phyloP scores from a whole-genome alignment of 2,329 filamentous ascomycete species.

The Colletotrichum endophyticum region DNA sequence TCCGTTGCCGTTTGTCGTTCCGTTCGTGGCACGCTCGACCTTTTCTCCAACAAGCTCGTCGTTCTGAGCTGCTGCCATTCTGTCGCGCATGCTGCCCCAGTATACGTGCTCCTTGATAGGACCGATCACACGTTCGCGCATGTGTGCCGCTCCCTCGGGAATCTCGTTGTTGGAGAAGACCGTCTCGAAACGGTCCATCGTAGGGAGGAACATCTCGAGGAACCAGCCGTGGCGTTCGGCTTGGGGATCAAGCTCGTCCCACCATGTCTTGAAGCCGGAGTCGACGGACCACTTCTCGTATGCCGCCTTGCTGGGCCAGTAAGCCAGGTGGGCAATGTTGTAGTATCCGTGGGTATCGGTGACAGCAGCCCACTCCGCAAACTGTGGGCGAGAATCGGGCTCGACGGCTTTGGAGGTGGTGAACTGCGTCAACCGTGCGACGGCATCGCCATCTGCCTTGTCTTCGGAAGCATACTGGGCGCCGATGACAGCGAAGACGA shows the following conservation, averaged over 20 bases:
- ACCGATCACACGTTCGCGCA: slow-evolving; percentile 40
- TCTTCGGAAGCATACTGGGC: slow-evolving; percentile 10
- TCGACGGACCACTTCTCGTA: slow-evolving; percentile 35
- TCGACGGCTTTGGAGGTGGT: background rate
- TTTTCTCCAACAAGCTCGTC: slow-evolving; percentile 35
- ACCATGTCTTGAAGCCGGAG: slow-evolving; percentile 43
- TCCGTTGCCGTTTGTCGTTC: background rate
- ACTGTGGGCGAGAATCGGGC: background rate
- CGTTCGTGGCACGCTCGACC: background rate
- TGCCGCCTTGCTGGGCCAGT: slow-evolving; percentile 36
- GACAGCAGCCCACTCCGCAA: slow-evolving; percentile 20
- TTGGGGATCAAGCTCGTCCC: slow-evolving; percentile 33
- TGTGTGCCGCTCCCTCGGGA: slow-evolving; percentile 44
- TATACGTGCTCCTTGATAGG: slow-evolving; percentile 47
- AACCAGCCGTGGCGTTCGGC: slow-evolving; percentile 41
- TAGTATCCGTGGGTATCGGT: slow-evolving; percentile 16
- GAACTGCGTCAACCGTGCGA: slow-evolving; percentile 10
- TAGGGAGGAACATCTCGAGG: slow-evolving; percentile 44
- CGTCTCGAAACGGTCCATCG: slow-evolving; percentile 47
- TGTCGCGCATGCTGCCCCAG: slow-evolving; percentile 52
- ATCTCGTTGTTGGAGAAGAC: slow-evolving; percentile 40
- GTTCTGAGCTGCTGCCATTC: slow-evolving; percentile 41
- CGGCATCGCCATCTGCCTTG: background rate
- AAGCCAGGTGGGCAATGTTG: slow-evolving; percentile 35
- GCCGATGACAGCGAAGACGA: slow-evolving; percentile 22